Base-by-base conservation (phyloP, 2,329 filamentous ascomycete species). In the Grosmannia penicillata region DNA sequence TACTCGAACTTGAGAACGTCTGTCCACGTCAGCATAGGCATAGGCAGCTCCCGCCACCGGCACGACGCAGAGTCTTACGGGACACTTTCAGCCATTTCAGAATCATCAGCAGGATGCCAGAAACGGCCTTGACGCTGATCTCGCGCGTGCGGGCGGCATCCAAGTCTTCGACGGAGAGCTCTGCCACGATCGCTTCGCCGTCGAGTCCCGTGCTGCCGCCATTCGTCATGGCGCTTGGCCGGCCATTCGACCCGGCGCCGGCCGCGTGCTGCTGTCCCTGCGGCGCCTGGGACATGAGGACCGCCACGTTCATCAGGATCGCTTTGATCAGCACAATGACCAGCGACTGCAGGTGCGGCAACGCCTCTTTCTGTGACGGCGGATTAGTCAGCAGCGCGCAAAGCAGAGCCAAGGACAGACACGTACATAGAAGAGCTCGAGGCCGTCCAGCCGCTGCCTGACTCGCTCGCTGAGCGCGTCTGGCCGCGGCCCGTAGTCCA, bases 51-150 rank as follows among this genome's bases (percentile, higher is more conserved):
- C n/a, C n/a, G n/a, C n/a, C n/a, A n/a, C n/a, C n/a, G n/a, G n/a
- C n/a, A n/a, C n/a, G n/a, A n/a, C n/a, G n/a, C n/a, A n/a, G n/a
- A n/a, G n/a, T n/a, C 83, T 65, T 65, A 93, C 85, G 91, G 41
- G 86, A 95, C 38, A 93, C 66, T 56, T 94, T 93, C 50, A 96
- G 80, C 91, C 91, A 98, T 58, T 96, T 98, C 43, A 96, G 56
- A 32, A 96, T 60, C n/a, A 94, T 64, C 22, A 98, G 63, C 22
- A 98, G 61, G 39, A 86, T 81, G 1, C 82, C 87, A n/a, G 86
- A 91, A 18, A 94, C 79, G 1, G 89, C 89, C 58, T 96, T 96
- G 21, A 80, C 76, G 11, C 81, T 81, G 37, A 98, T 87, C 56
- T 98, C 91, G 40, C 89, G 75, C 14, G 75, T 78, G 36, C 93